Conservation (phyloP, 116 monocot species). For the Papilionanthe hybrid region DNA sequence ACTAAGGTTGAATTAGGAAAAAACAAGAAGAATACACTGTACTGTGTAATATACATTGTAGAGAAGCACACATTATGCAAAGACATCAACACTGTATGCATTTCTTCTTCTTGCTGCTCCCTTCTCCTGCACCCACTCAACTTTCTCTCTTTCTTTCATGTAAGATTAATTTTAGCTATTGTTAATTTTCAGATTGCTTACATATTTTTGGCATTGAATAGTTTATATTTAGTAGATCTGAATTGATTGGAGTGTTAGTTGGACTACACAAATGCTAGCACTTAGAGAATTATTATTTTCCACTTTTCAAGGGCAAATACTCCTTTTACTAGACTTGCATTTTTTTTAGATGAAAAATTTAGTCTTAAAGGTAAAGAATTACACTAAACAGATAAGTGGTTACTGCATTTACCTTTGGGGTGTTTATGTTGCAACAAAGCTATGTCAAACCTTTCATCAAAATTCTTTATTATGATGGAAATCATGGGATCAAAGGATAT, state of each 20-base stretch:
- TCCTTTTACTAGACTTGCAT: neutral
- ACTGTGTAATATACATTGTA: neutral
- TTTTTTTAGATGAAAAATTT: neutral
- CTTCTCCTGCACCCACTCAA: neutral
- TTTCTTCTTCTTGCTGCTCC: neutral
- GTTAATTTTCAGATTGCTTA: neutral
- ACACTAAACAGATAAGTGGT: neutral
- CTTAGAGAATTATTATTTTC: too few species aligned
- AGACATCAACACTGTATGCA: neutral
- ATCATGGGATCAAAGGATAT: neutral
- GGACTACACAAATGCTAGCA: too few species aligned
- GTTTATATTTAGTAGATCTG: neutral
- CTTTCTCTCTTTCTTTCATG: neutral
- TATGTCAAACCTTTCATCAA: neutral
- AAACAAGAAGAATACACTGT: neutral
- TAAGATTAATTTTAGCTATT: too few species aligned
- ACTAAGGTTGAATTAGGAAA: neutral
- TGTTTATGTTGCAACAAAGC: neutral
- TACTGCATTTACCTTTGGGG: neutral
- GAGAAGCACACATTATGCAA: neutral
- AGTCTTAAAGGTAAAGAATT: neutral
- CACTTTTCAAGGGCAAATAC: too few species aligned
- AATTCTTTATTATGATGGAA: neutral
- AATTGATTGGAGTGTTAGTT: neutral
- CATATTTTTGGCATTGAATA: neutral